Conservation (phyloP, 257 asterid genomes). For the Schizonepeta tenuifolia region DNA sequence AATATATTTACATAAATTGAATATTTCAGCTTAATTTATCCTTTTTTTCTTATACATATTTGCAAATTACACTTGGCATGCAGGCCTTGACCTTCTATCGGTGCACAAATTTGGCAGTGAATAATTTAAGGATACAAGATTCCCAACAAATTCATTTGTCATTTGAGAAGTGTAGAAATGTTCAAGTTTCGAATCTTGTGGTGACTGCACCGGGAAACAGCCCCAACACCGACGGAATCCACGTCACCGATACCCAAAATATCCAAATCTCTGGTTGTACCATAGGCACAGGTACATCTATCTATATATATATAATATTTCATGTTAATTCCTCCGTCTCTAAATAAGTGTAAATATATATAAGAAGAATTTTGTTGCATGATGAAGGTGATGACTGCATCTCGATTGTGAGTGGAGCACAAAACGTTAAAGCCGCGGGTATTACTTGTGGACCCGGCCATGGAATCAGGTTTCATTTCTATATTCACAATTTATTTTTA, state of each 20-base stretch:
- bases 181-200: constrained; percentile 49
- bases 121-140: constrained; percentile 51
- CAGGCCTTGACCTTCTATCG: constrained; percentile 74
- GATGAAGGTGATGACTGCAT: constrained; percentile 86
- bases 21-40: neutral
- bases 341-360: neutral
- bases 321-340: neutral
- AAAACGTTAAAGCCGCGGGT: constrained; percentile 45
- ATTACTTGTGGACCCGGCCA: constrained; percentile 94
- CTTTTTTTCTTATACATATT: neutral
- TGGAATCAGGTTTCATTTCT: constrained; percentile 71
- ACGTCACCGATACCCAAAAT: constrained; percentile 56
- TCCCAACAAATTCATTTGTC: constrained; percentile 76
- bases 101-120: constrained; percentile 61
- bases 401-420: constrained; percentile 71
- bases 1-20: neutral
- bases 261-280: constrained; percentile 51
- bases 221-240: constrained; percentile 93
- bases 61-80: neutral
- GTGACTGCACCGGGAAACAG: constrained; percentile 63
- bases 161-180: constrained; percentile 52
- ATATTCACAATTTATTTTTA: neutral
- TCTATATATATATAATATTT: too few relatives aligned
- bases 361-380: neutral
- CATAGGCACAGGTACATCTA: constrained; percentile 63